Evolutionary conservation across 1,284 basidiomycete genomes (phyloP), one percentile per base, ranked within the genome.

Genomic region (Sporisorium graminicola): DNA sequence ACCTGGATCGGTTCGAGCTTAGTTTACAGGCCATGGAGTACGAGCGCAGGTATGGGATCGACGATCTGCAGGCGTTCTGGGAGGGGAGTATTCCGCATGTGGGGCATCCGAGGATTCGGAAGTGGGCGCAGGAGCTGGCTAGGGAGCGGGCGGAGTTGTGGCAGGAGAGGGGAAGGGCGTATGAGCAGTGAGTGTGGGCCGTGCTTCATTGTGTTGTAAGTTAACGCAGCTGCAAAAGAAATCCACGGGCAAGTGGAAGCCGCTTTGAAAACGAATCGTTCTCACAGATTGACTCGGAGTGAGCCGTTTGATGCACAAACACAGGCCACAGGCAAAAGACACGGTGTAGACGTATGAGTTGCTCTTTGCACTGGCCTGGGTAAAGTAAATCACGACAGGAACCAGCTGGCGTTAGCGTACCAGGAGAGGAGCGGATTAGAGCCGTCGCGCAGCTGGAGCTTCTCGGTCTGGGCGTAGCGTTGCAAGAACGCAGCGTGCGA

Each of bases 1-100:
- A 99, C 85, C 89, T 98, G 13, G 96, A 99, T 85, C 89, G 94
- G 13, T 91, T 98, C 68, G 96, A 99, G 86, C 92, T 99, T 89
- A 92, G 93, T 3, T 88, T 93, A 10, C 89, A 90, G 81, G 88
- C 87, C 0, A 86, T 88, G 37, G 89, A 90, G 80, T 90, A 85
- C 50, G 84, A 85, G 56, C 47, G 72, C 8, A n/a, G 70, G 35
- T 65, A 77, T 16, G 66, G 65, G 24, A 84, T 80, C 31, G 58
- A 64, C 43, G 84, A 85, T 64, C 64, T 85, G 43, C 84, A 85
- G 59, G 75, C 64, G n/a, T 85, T 85, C 50, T 85, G 69, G 66
- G 57, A 56, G 18, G 77, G 77, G 10, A 74, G 73, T 29, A 55
- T 77, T 2, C 60, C 63, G 3, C 67, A 82, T 33, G 73, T 84